Evolutionary conservation across 106 monocot species (phyloP), one percentile per base, ranked within the genome.

Genomic region (Gastrodia elata): DNA sequence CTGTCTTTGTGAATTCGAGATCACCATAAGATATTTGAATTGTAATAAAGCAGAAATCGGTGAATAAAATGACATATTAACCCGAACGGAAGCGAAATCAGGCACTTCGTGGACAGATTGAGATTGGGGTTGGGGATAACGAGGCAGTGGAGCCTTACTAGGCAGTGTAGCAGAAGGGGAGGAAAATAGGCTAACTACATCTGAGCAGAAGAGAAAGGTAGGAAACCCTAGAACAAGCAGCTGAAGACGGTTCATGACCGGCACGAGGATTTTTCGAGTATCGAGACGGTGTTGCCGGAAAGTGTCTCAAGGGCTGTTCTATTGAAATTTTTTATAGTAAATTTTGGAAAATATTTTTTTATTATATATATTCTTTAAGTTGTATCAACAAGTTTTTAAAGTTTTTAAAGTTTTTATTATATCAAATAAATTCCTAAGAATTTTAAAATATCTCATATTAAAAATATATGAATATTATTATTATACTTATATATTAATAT

Each of bases 181-280:
- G 74, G 88, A 44, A 83, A 96, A 96, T 70, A 96, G 89, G 35
- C 74, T 82, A 80, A 92, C 64, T 70, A 96, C 71, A 77, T 96
- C 95, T 78, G 95, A 96, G 84, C 76, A 86, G 85, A 96, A 81
- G 75, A 96, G 95, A 72, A 92, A 88, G 72, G 92, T 65, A 11
- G 95, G 95, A 25, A 90, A 69, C 59, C 81, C 89, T 52, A 90
- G 38, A 35, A 86, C 74, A 22, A 90, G 82, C 1, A 90, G 26
- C 71, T 90, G 94, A 36, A 82, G 44, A 2, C 91, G 87, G 80
- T 87, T 83, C 91, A 91, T 91, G n/a, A 61, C 67, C 22, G 70
- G 32, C 68, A n/a, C 44, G 20, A 11, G 42, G n/a, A n/a, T n/a
- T 9, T 18, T 6, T 8, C 36, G 37, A 38, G 15, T 14, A 2